Base-by-base conservation (phyloP, 441 rosid species). In the Euphorbia corollata region DNA sequence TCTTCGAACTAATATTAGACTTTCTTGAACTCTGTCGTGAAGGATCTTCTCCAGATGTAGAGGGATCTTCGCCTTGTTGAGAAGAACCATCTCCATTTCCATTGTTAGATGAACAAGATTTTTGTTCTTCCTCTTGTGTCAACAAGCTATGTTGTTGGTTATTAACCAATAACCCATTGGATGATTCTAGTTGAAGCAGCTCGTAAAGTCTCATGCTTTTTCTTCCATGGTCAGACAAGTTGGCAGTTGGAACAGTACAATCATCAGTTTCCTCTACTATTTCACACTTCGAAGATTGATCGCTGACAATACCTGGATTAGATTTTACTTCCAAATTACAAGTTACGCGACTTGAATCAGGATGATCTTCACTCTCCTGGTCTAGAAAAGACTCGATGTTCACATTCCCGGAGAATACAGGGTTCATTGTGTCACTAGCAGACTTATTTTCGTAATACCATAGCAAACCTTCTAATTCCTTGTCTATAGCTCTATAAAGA, bases 191-290 rank as follows among this genome's bases (percentile, higher is more conserved):
- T 69, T 87, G 92, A 65, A 92, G 87, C 41, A 92, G 84, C 85
- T 92, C 98, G 73, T 88, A 92, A 57, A 92, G 91, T 56, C 96
- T 84, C 82, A 71, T 76, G 75, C 94, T 90, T 84, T 79, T 92
- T 79, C 81, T 85, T 64, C 92, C 86, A 75, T 66, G 85, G 68
- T 84, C 81, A 62, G 78, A 74, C 74, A 83, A 61, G 68, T 51
- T 82, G 77, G 85, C 81, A 66, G 78, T 47, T 62, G 78, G 74
- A 75, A 75, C 45, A 71, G 77, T 74, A 59, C 54, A 67, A 54
- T 72, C 77, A 71, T 72, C 79, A 50, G 58, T 73, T 66, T 75
- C 86, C 78, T 87, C 84, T 41, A 81, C 79, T 61, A 74, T 81
- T 76, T 82, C 93, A 77, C 73, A 73, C 60, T 82, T 74, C 50